Percentiles rank a stretch among this genome's conserved stretches.
Conservation (phyloP, 2,329 filamentous ascomycete genomes). For the Aspergillus ustus region DNA sequence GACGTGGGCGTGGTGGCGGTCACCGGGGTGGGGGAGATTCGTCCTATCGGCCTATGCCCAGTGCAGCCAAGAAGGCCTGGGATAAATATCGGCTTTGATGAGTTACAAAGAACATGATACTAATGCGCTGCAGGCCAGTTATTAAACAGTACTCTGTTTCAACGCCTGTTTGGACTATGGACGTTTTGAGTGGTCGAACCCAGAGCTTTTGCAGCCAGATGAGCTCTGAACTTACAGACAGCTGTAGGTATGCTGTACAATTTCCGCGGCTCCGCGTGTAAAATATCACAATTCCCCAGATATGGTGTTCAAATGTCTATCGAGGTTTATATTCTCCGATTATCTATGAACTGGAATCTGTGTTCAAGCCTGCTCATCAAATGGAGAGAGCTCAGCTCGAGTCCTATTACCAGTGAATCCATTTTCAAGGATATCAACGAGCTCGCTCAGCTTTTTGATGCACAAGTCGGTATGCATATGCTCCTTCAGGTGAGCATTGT, state of each 20-base stretch:
- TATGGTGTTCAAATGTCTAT: not conserved
- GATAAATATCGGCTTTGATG: conserved; percentile 35
- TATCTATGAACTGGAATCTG: not conserved
- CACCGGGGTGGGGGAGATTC: conserved; percentile 26
- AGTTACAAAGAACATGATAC: conserved; percentile 10
- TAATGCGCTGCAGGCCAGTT: conserved; percentile 15
- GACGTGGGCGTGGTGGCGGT: conserved; percentile 21
- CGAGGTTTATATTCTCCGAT: not conserved
- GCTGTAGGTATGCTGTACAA: conserved; percentile 3
- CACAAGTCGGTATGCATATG: conserved; percentile 79
- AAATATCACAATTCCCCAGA: not conserved
- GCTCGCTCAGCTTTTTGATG: conserved; percentile 73
- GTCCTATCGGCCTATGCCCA: conserved; percentile 39
- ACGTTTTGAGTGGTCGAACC: not conserved
- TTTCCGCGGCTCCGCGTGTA: not conserved
- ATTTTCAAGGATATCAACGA: conserved; percentile 73
- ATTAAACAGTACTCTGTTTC: not conserved
- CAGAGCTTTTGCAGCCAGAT: not conserved
- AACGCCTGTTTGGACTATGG: not conserved
- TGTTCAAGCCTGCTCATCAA: conserved; percentile 14
- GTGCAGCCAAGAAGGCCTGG: conserved; percentile 39
- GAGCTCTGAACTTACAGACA: not conserved
- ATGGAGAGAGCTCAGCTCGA: conserved; percentile 24
- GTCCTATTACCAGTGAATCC: conserved; percentile 66
- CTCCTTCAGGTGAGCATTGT: conserved; percentile 70